Evolutionary conservation across 371 early-diverging fungal species (phyloP).

Genomic region (Mortierella sp.): DNA sequence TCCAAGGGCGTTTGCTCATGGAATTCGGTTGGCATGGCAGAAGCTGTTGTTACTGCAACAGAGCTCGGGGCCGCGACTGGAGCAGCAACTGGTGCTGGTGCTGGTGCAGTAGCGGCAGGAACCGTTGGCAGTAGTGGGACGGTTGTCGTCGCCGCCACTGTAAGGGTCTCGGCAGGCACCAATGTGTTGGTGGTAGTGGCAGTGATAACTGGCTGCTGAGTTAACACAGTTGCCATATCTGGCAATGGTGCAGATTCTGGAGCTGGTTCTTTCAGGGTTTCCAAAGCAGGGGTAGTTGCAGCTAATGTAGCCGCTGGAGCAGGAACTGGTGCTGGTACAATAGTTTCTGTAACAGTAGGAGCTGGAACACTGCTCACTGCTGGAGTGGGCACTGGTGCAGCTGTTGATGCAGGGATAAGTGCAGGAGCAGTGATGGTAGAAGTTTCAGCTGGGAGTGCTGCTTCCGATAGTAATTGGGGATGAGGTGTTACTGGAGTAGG

Average conservation of each 20-base stretch:
- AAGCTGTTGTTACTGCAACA: background rate
- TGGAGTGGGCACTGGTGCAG: background rate
- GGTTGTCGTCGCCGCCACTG: background rate
- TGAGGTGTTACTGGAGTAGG: conserved; percentile 2
- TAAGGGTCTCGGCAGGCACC: background rate
- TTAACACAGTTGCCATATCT: background rate
- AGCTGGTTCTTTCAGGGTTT: background rate
- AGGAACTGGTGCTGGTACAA: background rate
- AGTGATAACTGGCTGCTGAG: background rate
- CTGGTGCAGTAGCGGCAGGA: background rate
- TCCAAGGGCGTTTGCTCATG: background rate
- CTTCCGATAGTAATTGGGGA: background rate
- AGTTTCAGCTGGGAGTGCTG: background rate
- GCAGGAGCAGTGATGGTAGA: background rate
- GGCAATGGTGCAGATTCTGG: background rate
- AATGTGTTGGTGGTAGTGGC: background rate
- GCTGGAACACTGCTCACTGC: background rate
- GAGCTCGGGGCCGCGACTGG: background rate
- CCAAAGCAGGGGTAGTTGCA: background rate
- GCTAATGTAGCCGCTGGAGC: background rate
- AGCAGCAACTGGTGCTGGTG: conserved; percentile 1
- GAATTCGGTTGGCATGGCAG: background rate
- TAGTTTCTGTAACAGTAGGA: background rate
- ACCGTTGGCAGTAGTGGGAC: background rate
- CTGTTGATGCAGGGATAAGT: background rate